Percentiles rank a stretch among this genome's conserved stretches.
Evolutionary conservation across 495 filamentous ascomycete genomes (phyloP).

Genomic region (Pyrenopolyporus hunteri): DNA sequence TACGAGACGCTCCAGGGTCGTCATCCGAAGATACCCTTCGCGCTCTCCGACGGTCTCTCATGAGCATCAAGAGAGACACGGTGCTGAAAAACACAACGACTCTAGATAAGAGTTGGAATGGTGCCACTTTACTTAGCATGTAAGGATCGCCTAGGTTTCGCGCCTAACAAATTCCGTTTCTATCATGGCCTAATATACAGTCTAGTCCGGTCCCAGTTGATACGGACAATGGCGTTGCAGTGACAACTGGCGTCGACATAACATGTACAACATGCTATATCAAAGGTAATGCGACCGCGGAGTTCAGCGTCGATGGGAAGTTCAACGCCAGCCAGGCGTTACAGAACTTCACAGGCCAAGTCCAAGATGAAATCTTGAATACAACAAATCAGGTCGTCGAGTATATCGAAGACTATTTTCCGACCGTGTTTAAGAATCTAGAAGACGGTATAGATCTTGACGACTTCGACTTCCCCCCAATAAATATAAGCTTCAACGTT

Average conservation of each 20-base stretch:
- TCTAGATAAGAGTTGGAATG: slow-evolving; percentile 49
- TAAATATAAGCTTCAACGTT: slow-evolving; percentile 46
- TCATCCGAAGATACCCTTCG: slow-evolving; percentile 25
- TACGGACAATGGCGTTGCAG: neutral
- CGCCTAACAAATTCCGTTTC: neutral
- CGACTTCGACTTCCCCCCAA: slow-evolving; percentile 46
- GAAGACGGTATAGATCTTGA: slow-evolving; percentile 42
- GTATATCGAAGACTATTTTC: slow-evolving; percentile 39
- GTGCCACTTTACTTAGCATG: slow-evolving; percentile 45
- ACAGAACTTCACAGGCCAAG: slow-evolving; percentile 38
- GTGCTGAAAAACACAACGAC: slow-evolving; percentile 46
- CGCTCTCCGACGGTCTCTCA: slow-evolving; percentile 22
- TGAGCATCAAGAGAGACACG: slow-evolving; percentile 16
- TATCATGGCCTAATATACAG: slow-evolving; percentile 1
- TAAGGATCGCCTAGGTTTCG: slow-evolving; percentile 9
- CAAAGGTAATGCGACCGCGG: slow-evolving; percentile 52
- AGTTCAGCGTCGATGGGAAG: slow-evolving; percentile 47
- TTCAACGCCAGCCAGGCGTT: slow-evolving; percentile 50
- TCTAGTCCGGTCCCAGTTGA: slow-evolving; percentile 6
- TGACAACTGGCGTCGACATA: slow-evolving; percentile 45
- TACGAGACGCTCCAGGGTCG: slow-evolving; percentile 22
- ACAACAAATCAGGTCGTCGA: slow-evolving; percentile 36
- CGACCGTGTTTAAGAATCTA: slow-evolving; percentile 17
- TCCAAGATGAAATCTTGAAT: slow-evolving; percentile 43
- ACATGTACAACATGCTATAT: slow-evolving; percentile 59